Evolutionary conservation across 2,329 filamentous ascomycete species (phyloP), one percentile per base, ranked within the genome.

Genomic region (Alternaria sp.): DNA sequence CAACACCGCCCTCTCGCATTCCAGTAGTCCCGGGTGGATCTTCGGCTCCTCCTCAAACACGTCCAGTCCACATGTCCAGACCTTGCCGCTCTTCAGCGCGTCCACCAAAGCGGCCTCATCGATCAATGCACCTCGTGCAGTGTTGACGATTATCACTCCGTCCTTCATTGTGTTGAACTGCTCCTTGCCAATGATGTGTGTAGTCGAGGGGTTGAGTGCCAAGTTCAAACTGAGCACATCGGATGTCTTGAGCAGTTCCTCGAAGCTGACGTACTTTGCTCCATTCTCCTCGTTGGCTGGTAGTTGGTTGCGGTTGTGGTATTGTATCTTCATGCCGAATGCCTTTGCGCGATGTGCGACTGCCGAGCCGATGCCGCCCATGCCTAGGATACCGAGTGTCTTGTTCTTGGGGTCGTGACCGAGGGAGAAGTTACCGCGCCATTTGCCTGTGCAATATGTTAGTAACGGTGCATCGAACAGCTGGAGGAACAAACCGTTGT

Each of bases 1-100:
- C 67, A 89, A 69, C 68, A 89, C 85, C 4, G 81, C 82, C 54
- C 85, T 85, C 69, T 82, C 80, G 53, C 84, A 78, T 36, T 82
- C 80, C 54, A 87, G 63, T 53, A 86, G 73, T 0, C 85, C 87
- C 1, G 81, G 79, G 65, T 89, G 83, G 50, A 85, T 82, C 67
- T 82, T 84, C 28, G 84, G 85, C 75, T 89, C 87, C 53, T 84
- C 81, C 71, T 89, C 86, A 58, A 84, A 89, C 10, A 89, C 86
- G 64, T 89, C 87, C 30, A 89, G 71, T 0, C 86, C 87, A 0
- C 81, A 85, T 3, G 84, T 83, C 62, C 82, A 84, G 9, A 89
- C 83, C 61, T 86, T 86, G 11, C 85, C 85, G 3, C 80, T 82
- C 30, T 87, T 83, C 21, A 89, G 73, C 11, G 85, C 85, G 7